Evolutionary conservation across 1,284 basidiomycete species (phyloP).

Genomic region (Irpex sp.): DNA sequence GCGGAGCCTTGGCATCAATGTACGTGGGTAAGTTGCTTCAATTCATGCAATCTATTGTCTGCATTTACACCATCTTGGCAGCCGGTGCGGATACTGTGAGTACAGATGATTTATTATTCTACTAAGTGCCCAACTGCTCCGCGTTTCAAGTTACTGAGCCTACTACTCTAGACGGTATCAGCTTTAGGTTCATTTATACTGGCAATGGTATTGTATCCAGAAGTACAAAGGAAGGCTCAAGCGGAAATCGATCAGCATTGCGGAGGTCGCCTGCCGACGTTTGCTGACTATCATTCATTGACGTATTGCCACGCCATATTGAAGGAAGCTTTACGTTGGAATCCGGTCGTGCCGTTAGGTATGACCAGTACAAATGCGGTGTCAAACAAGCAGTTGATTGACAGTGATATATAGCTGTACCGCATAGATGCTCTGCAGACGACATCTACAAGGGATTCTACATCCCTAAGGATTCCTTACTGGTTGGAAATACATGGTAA

Average conservation of each 20-base stretch:
- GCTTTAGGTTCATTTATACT: slow-evolving; percentile 2
- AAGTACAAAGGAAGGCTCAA: slow-evolving; percentile 1
- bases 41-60: not conserved
- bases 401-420: not conserved
- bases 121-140: not conserved
- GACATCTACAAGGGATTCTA: slow-evolving; percentile 4
- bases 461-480: slow-evolving; percentile 4
- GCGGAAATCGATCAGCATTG: slow-evolving; percentile 3
- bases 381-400: not conserved
- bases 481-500: slow-evolving; percentile 5
- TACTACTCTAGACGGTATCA: slow-evolving; percentile 1
- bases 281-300: slow-evolving; percentile 3
- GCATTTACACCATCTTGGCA: not conserved
- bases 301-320: slow-evolving; percentile 6
- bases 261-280: slow-evolving; percentile 5
- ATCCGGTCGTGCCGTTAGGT: slow-evolving; percentile 1
- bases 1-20: slow-evolving; percentile 1
- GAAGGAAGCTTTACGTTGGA: slow-evolving; percentile 5
- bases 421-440: slow-evolving; percentile 1
- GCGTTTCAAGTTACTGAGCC: not conserved
- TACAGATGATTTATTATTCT: not conserved
- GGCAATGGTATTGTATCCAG: slow-evolving; percentile 6
- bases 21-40: slow-evolving; percentile 6
- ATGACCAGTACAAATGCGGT: not conserved
- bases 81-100: slow-evolving; percentile 8